Base-by-base conservation (phyloP, 257 asterid genomes). In the Euphrasia confusa region DNA sequence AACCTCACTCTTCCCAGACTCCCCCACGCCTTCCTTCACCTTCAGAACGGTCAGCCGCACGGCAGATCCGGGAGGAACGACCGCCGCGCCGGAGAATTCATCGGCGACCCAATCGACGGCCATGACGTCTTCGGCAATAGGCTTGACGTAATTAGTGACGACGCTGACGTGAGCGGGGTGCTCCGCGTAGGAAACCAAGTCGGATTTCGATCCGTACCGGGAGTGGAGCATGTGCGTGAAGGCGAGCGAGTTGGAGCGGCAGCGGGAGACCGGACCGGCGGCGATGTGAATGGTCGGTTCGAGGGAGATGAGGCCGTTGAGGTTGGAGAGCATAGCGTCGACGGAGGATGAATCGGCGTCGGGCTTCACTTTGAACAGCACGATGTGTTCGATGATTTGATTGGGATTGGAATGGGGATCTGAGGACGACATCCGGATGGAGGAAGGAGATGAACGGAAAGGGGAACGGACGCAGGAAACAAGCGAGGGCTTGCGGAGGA, bases 141-240 rank as follows among this genome's bases (percentile, higher is more conserved):
- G 85, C 37, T 7, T 72, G 62, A 81, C 85, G 64, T 72, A 71
- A 0, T 78, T 79, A 3, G 60, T 39, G 37, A 79, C 94, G 15
- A 80, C 84, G 52, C 80, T 56, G 28, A 83, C 79, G 77, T 87
- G 96, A 15, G 49, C 58, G 1, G 89, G 91, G 78, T 85, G 90
- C 1, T 74, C 80, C 13, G 88, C 21, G 71, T 88, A 88, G 26
- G 75, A 33, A 9, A 69, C 68, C 62, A 85, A 72, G 70, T 85
- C 96, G 14, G 82, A 12, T 52, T 78, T 78, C 52, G 88, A 68
- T 21, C 71, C 62, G 78, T 88, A 82, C 10, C 96, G 89, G 27
- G 86, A 74, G 78, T 88, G 95, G 65, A 88, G 92, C 72, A 88
- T 58, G 77, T 85, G 96, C 2, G 95, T 88, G 83, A 88, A 88